Conservation (phyloP, 208 protist genomes). For the Crithidia fasciculata region DNA sequence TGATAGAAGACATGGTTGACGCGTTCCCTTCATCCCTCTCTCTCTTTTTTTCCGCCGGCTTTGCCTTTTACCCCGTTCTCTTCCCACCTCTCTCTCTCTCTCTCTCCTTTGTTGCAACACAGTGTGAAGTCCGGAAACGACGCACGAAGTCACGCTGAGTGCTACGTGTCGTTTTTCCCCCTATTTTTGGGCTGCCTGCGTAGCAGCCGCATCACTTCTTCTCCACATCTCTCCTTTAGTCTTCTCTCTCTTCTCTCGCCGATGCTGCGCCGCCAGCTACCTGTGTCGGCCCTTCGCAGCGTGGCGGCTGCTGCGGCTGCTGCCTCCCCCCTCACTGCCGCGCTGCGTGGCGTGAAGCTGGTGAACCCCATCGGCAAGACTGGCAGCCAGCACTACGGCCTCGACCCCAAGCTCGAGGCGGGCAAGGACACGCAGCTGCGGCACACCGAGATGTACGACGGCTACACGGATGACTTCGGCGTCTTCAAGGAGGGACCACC, state of each 20-base stretch:
- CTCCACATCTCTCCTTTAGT: background rate
- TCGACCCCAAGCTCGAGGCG: conserved; percentile 84
- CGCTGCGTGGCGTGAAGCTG: conserved; percentile 65
- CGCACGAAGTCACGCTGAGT: no score
- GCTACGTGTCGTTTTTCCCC: no score
- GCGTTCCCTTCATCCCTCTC: no score
- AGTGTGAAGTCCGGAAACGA: no score
- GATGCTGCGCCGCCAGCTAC: conserved; percentile 24
- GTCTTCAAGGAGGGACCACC: conserved; percentile 93
- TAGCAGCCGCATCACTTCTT: no score
- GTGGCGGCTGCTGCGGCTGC: background rate
- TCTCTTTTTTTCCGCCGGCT: no score
- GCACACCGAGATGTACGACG: conserved; percentile 94
- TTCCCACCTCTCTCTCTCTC: no score
- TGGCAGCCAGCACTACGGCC: conserved; percentile 88
- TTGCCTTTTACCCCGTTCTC: no score
- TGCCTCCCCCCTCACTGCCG: background rate
- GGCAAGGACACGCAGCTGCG: conserved; percentile 90
- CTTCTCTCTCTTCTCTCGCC: conserved; percentile 3
- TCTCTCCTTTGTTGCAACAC: no score
- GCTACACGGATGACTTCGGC: conserved; percentile 93
- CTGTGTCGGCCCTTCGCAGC: background rate
- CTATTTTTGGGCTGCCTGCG: no score
- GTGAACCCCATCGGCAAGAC: conserved; percentile 85
- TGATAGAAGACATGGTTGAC: no score